Base-by-base conservation (phyloP, 371 early-diverging fungal species). In the Quaeritorhiza haematococci region DNA sequence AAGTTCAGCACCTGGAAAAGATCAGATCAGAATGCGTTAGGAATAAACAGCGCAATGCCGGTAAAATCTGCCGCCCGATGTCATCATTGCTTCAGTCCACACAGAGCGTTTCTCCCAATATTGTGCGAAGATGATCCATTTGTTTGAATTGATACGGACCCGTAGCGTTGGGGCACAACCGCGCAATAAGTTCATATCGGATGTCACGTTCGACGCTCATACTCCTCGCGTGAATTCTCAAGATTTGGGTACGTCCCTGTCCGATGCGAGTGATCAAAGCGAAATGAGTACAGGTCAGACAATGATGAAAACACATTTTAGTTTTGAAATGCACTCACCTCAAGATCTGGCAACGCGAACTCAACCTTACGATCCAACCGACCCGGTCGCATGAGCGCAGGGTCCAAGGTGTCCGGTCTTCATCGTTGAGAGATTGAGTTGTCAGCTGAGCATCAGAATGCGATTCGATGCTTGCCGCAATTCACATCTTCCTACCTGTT, bases 311-410 rank as follows among this genome's bases (percentile, higher is more conserved):
- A 5, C 30, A 50, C n/a, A 21, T 50, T 15, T 17, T 21, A 45
- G 10, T 8, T 28, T 34, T 23, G 6, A n/a, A 47, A 23, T 62
- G 29, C 67, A 57, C 52, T 64, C 71, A 72, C 83, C 80, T 90
- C 94, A 64, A 87, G 69, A 67, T 94, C 95, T 19, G 99, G 99
- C 64, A 99, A 79, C 28, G 90, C 85, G 74, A 99, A 99, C 79
- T 99, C 99, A 32, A 99, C 92, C 80, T 99, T 98, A 63, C 99
- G 86, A 73, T 99, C 99, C 64, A 99, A 82, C 67, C 99, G 92
- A 33, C 99, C 99, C 23, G 99, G 99, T 57, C 99, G 89, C 78
- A 99, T 71, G 58, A 99, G 79, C 8, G 99, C 99, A 24, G 99
- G 98, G 74, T 99, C 99, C 23, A 99, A 76, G 28, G 99, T 99